Conservation (phyloP, 345 rosid genomes). For the Linum lewisii region DNA sequence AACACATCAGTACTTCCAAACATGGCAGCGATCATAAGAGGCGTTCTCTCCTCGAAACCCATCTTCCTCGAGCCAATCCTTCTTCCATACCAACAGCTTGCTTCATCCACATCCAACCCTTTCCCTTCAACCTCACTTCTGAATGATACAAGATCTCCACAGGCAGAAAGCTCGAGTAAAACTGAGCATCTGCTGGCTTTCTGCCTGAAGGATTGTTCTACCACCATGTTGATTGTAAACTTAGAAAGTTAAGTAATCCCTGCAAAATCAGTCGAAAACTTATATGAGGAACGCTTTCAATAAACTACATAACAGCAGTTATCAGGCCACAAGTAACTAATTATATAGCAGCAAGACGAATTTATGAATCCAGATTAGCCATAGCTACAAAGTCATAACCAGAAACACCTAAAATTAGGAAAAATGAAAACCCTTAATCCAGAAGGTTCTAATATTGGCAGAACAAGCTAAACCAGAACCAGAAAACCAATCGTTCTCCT, state of each 20-base stretch:
- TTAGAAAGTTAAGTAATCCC: slow-evolving; percentile 45
- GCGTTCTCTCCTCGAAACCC: slow-evolving; percentile 78
- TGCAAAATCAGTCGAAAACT: slow-evolving; percentile 24
- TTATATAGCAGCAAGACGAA: background rate
- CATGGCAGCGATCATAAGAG: slow-evolving; percentile 76
- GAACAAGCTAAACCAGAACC: background rate
- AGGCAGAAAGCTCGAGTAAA: slow-evolving; percentile 76
- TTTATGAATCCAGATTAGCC: too few species aligned
- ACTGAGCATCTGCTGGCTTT: slow-evolving; percentile 31
- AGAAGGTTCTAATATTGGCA: background rate
- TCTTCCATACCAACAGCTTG: slow-evolving; percentile 72
- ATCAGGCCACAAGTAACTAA: background rate
- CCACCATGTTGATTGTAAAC: slow-evolving; percentile 33
- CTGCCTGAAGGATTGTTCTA: slow-evolving; percentile 25
- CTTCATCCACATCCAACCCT: slow-evolving; percentile 34
- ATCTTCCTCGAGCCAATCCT: slow-evolving; percentile 68
- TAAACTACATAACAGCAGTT: background rate
- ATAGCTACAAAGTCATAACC: background rate
- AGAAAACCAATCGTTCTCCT: background rate
- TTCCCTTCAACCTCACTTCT: slow-evolving; percentile 39
- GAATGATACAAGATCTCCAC: slow-evolving; percentile 51
- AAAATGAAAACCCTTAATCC: background rate
- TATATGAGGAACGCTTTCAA: slow-evolving; percentile 9
- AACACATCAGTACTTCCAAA: slow-evolving; percentile 55
- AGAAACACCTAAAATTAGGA: background rate